Conservation (phyloP, 1,139 yeast species). For the Kodamaea arcana region DNA sequence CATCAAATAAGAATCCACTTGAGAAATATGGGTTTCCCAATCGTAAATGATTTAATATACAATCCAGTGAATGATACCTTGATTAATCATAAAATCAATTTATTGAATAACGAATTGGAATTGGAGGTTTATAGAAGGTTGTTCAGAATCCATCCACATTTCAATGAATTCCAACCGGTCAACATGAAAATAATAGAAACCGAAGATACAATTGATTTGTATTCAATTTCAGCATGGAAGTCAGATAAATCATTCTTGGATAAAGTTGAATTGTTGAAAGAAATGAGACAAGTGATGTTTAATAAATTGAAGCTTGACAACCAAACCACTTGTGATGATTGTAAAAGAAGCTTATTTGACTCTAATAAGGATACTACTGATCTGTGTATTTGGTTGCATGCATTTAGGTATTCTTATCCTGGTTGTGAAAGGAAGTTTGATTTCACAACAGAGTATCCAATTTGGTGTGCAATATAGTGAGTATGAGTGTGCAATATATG, state of each 20-base stretch:
- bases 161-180: conserved; percentile 5
- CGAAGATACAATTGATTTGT: conserved; percentile 15
- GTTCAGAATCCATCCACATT: conserved; percentile 16
- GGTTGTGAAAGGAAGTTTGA: conserved; percentile 16
- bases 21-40: conserved; percentile 62
- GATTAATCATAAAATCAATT: conserved; percentile 14
- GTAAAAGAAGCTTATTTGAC: conserved; percentile 37
- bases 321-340: conserved; percentile 36
- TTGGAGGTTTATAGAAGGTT: conserved; percentile 22
- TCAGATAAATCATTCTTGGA: conserved; percentile 10
- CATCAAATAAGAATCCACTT: conserved; percentile 79
- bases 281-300: conserved; percentile 10
- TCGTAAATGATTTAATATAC: conserved; percentile 64
- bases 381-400: conserved; percentile 54
- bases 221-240: conserved; percentile 13
- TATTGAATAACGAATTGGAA: conserved; percentile 25
- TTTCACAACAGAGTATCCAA: conserved; percentile 36
- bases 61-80: conserved; percentile 18
- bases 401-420: conserved; percentile 39
- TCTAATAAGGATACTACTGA: conserved; percentile 34
- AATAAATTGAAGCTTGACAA: conserved; percentile 16
- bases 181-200: conserved; percentile 9
- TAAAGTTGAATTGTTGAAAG: conserved; percentile 6
- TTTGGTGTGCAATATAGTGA: conserved; percentile 29
- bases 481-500: too few species aligned